A percentile compares a stretch with the other conserved stretches of the same genome.
phyloP scores from a whole-genome alignment of 2,329 filamentous ascomycete genomes.

The Apiospora pterosperma region DNA sequence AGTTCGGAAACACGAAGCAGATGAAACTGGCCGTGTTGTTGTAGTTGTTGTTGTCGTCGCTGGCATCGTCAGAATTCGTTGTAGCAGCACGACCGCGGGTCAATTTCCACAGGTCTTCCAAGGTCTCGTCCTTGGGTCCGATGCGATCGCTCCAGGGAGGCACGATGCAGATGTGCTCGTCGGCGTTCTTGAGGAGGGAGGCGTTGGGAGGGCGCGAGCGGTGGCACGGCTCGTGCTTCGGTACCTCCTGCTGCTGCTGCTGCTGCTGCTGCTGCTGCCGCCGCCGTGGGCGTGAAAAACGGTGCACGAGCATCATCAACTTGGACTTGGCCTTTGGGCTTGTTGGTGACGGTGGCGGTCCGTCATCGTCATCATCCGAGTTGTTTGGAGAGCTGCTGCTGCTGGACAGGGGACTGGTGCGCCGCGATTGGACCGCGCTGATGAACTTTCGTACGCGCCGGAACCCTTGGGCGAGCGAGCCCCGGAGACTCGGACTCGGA shows the following conservation, averaged over 20 bases:
- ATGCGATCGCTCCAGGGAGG: neutral
- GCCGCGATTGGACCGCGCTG: neutral
- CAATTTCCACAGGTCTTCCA: neutral
- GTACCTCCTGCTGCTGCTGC: neutral
- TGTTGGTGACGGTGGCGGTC: neutral
- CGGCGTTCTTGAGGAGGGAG: neutral
- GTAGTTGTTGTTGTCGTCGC: neutral
- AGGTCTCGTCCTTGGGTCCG: constrained; percentile 7
- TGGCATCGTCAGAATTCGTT: neutral
- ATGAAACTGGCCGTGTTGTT: neutral
- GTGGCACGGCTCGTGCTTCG: neutral
- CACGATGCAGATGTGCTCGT: neutral
- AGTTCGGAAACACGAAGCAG: neutral
- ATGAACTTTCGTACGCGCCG: neutral
- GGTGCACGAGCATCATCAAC: neutral
- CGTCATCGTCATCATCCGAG: neutral
- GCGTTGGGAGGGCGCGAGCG: neutral
- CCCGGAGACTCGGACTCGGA: no score
- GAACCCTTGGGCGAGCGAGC: neutral
- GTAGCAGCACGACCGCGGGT: neutral
- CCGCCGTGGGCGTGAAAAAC: neutral
- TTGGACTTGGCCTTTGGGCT: neutral
- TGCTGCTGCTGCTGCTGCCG: neutral
- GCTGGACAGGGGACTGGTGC: neutral
- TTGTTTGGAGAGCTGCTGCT: neutral